Base-by-base conservation (phyloP, 139 green algal genomes). In the Chlorella sp. region DNA sequence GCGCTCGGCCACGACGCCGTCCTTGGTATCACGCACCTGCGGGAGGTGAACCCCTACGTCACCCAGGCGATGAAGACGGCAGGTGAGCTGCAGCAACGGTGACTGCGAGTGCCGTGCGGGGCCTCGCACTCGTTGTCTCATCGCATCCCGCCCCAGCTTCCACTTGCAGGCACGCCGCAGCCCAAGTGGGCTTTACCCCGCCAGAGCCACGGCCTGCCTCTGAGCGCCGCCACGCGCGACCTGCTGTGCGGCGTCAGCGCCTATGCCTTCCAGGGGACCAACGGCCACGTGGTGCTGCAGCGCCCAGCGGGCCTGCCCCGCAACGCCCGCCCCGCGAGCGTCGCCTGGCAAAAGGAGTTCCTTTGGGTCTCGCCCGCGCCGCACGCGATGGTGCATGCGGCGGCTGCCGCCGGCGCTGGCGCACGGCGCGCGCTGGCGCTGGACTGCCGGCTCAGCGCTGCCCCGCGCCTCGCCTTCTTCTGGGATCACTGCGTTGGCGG, bases 221-320 rank as follows among this genome's bases (percentile, higher is more conserved):
- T 75, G 36, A 17, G 27, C 70, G 35, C 36, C 38, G 6, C n/a
- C 1, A 27, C 42, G 0, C 46, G 23, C 23, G 5, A 25, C n/a
- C 25, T 51, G 29, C 50, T 75, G 11, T 71, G 66, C 63, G 90
- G 90, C 51, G 79, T 91, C 43, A 93, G 86, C 74, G 87, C 89
- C 4, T 97, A 96, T 69, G 92, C 92, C 6, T 95, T 95, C 83
- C 87, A 92, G 79, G 91, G 90, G 46, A 92, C 89, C 58, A 94
- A 95, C 48, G 86, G 84, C 9, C 86, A 95, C 51, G 73, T 86
- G 51, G 41, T 93, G 41, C 8, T 95, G 12, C 50, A 80, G 61
- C 56, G 64, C 1, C 61, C 61, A 33, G 5, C 42, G 45, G 4
- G n/a, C 9, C 36, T 23, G 12, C 64, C 53, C 40, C 73, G 67